Evolutionary conservation across 2,329 filamentous ascomycete genomes (phyloP).

Genomic region (Pseudocercospora musae): DNA sequence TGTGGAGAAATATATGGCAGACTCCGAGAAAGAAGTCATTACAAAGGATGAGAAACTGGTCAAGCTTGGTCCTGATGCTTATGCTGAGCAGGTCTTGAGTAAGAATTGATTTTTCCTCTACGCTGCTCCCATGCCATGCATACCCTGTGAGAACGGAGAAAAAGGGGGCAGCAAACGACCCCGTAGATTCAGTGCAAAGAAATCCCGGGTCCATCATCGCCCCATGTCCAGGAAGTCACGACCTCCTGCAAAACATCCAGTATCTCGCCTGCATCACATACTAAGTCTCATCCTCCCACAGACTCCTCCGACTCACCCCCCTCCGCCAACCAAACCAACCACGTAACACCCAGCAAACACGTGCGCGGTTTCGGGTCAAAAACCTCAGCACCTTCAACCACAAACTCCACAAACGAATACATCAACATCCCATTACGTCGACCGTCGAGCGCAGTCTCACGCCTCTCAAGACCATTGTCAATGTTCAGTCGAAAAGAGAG

Average conservation of each 20-base stretch:
- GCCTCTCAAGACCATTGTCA: not conserved
- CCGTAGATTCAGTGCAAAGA: not conserved
- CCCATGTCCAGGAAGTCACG: not conserved
- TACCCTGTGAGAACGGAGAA: not conserved
- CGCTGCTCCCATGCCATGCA: not conserved
- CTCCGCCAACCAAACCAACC: not conserved
- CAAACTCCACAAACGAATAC: not conserved
- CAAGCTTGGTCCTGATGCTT: constrained; percentile 47
- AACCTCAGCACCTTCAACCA: not conserved
- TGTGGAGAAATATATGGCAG: constrained; percentile 60
- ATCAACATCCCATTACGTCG: not conserved
- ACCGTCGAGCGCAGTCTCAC: not conserved
- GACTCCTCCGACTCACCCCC: not conserved
- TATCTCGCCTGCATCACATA: too few species aligned
- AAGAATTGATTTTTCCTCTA: constrained; percentile 24
- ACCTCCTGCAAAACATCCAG: too few species aligned
- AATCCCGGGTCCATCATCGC: not conserved
- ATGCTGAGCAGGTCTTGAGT: constrained; percentile 28
- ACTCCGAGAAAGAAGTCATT: constrained; percentile 62
- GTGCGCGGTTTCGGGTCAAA: not conserved
- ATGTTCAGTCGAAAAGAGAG: not conserved
- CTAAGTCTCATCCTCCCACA: too few species aligned
- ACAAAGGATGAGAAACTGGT: constrained; percentile 59
- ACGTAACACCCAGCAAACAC: not conserved
- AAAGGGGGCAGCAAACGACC: not conserved